A percentile compares a stretch with the other conserved stretches of the same genome.
Conservation (phyloP, 768 basidiomycete species). For the Serendipita sp. region DNA sequence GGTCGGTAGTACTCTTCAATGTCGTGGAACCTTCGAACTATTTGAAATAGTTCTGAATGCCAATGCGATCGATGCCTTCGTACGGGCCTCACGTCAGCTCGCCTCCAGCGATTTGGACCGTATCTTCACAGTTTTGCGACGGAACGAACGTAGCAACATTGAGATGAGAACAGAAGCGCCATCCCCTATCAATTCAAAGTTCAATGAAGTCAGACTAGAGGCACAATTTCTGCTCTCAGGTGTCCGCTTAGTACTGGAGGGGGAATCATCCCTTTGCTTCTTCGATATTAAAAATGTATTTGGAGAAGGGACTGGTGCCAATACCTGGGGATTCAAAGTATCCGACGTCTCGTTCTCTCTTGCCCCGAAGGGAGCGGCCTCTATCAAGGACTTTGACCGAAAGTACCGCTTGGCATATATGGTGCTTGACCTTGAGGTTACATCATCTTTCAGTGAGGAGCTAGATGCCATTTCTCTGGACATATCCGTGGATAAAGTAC, state of each 20-base stretch:
- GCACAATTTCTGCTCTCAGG: constrained; percentile 37
- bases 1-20: background rate
- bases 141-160: background rate
- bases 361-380: constrained; percentile 35
- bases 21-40: background rate
- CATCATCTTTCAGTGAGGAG: background rate
- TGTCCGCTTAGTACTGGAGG: constrained; percentile 65
- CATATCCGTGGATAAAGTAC: constrained; percentile 53
- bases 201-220: constrained; percentile 3
- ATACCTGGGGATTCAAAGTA: constrained; percentile 49
- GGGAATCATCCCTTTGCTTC: constrained; percentile 51
- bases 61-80: constrained; percentile 2
- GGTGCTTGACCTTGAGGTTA: constrained; percentile 47
- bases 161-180: background rate
- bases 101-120: constrained; percentile 1
- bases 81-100: background rate
- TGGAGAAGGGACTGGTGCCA: background rate
- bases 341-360: constrained; percentile 73
- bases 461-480: constrained; percentile 18
- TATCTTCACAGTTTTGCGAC: background rate
- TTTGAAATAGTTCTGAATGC: constrained; percentile 4
- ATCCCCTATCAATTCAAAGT: background rate
- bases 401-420: constrained; percentile 70
- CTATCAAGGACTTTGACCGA: constrained; percentile 32
- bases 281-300: constrained; percentile 41